These are phyloP conservation scores for Candida sonorensis DNA, from an alignment of 805 yeast genomes.

Conservation along the genomic window DNA sequence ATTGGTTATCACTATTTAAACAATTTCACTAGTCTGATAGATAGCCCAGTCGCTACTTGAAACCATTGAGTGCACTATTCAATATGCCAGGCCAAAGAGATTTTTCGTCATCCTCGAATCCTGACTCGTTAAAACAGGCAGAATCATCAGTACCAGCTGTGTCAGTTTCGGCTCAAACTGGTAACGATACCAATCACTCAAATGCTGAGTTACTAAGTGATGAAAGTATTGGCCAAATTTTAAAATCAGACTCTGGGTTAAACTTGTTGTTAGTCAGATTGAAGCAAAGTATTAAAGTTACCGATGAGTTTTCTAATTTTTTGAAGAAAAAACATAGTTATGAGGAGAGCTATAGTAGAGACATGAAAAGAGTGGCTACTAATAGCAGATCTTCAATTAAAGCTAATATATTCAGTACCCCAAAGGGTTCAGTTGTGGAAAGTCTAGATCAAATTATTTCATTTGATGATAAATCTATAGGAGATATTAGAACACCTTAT, in stretches of 20 bases:
- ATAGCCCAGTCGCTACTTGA: no score
- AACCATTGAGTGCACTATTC: no score
- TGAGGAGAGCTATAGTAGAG: slow-evolving; percentile 74
- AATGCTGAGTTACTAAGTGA: slow-evolving; percentile 37
- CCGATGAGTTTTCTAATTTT: slow-evolving; percentile 80
- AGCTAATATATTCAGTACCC: slow-evolving; percentile 34
- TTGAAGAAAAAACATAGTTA: slow-evolving; percentile 69
- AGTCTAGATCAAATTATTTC: slow-evolving; percentile 65
- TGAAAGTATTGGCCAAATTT: slow-evolving; percentile 42
- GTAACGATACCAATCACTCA: slow-evolving; percentile 9
- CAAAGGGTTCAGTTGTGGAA: slow-evolving; percentile 45
- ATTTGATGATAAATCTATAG: slow-evolving; percentile 66
- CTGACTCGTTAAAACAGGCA: no score
- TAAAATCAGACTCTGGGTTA: slow-evolving; percentile 69
- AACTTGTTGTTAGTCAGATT: slow-evolving; percentile 65
- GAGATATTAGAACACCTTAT: slow-evolving; percentile 66
- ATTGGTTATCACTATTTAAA: no score
- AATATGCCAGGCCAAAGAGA: no score
- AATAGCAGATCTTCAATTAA: slow-evolving; percentile 29
- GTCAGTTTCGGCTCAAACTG: no score
- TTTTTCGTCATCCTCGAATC: no score
- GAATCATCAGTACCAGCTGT: no score
- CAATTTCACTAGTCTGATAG: no score
- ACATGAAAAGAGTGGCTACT: slow-evolving; percentile 62
- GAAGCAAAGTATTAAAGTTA: slow-evolving; percentile 72